Evolutionary conservation across 108 stramenopile genomes (phyloP).

Genomic region (Phaeodactylum tricornutum): DNA sequence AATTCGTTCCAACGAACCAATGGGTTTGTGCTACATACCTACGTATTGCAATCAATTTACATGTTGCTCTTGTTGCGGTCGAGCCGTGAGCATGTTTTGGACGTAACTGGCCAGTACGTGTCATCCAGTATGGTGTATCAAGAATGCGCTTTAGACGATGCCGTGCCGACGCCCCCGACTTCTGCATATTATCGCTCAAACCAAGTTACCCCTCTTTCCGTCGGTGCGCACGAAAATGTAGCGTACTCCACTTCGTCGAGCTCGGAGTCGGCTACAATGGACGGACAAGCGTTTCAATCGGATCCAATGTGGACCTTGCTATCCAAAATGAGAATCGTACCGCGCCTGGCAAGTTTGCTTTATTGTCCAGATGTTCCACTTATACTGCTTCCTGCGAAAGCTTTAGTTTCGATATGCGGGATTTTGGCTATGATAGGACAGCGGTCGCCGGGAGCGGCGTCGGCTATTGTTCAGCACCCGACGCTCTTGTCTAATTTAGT

Average conservation of each 20-base stretch:
- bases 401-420: conserved; percentile 45
- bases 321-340: conserved; percentile 77
- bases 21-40: conserved; percentile 34
- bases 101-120: conserved; percentile 7
- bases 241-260: conserved; percentile 69
- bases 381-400: conserved; percentile 21
- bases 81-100: conserved; percentile 50
- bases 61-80: conserved; percentile 39
- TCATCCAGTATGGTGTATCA: conserved; percentile 16
- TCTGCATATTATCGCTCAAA: conserved; percentile 42
- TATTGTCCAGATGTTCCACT: neutral
- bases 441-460: conserved; percentile 74
- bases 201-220: conserved; percentile 4
- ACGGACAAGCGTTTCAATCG: conserved; percentile 61
- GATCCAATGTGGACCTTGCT: conserved; percentile 84
- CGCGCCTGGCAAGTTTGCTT: conserved; percentile 32
- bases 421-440: conserved; percentile 64
- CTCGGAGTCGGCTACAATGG: conserved; percentile 54
- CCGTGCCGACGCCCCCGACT: conserved; percentile 46
- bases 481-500: conserved; percentile 34
- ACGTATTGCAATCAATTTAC: conserved; percentile 45
- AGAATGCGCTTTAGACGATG: conserved; percentile 56
- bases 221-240: conserved; percentile 12
- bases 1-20: conserved; percentile 17
- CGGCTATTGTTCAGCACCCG: conserved; percentile 63